A percentile compares a stretch with the other conserved stretches of the same genome.
phyloP scores from a whole-genome alignment of 768 basidiomycete genomes.

The Pisolithus orientalis region DNA sequence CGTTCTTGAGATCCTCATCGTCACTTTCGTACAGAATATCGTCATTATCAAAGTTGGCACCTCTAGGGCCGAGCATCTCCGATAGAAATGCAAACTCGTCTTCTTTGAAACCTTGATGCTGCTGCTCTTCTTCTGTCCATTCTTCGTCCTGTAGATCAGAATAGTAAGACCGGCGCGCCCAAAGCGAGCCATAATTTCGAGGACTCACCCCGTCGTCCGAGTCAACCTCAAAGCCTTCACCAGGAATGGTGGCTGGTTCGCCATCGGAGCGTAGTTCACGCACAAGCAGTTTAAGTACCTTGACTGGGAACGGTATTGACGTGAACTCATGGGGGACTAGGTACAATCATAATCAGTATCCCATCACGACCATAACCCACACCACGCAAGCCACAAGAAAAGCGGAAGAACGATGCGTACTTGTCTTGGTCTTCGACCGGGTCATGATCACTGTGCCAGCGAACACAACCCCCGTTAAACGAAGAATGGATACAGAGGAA shows the following conservation, averaged over 20 bases:
- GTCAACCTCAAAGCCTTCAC: constrained; percentile 53
- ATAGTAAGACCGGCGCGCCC: background rate
- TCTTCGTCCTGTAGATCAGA: constrained; percentile 59
- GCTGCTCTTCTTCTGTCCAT: constrained; percentile 87
- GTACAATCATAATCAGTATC: constrained; percentile 17
- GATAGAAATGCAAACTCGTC: constrained; percentile 84
- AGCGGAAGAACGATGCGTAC: constrained; percentile 41
- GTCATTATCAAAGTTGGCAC: constrained; percentile 70
- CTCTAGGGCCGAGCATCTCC: constrained; percentile 72
- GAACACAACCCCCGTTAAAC: constrained; percentile 14
- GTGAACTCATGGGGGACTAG: constrained; percentile 85
- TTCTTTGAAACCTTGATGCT: constrained; percentile 50
- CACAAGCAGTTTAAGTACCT: constrained; percentile 85
- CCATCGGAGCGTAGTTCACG: constrained; percentile 79
- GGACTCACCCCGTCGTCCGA: constrained; percentile 69
- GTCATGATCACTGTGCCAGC: constrained; percentile 84
- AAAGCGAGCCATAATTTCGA: background rate
- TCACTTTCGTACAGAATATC: constrained; percentile 66
- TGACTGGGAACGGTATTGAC: constrained; percentile 81
- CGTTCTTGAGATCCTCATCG: constrained; percentile 84
- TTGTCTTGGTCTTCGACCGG: constrained; percentile 79
- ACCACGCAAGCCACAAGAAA: constrained; percentile 3
- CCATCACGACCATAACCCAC: background rate
- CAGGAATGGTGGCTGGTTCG: constrained; percentile 61
- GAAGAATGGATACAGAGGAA: constrained; percentile 5